Evolutionary conservation across 2,329 filamentous ascomycete species (phyloP).

Genomic region (Onygena corvina): DNA sequence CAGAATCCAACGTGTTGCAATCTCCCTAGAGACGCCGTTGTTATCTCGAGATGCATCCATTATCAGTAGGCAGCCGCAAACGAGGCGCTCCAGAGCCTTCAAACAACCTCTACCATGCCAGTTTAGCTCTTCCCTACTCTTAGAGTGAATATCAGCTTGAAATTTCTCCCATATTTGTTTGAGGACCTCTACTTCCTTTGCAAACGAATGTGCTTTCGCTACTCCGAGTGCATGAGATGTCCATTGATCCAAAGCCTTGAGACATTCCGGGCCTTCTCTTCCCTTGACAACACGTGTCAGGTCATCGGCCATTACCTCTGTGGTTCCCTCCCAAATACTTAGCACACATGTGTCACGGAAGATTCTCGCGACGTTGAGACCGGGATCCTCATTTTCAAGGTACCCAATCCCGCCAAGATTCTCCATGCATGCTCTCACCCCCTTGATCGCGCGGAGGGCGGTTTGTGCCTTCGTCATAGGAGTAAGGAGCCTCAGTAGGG

Average conservation of each 20-base stretch:
- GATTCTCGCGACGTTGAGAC: constrained; percentile 54
- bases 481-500: constrained; percentile 24
- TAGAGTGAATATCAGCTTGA: constrained; percentile 9
- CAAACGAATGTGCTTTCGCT: constrained; percentile 38
- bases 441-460: constrained; percentile 18
- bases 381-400: constrained; percentile 37
- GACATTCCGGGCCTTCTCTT: constrained; percentile 15
- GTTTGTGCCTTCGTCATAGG: constrained; percentile 26
- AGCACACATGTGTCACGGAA: constrained; percentile 53
- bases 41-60: constrained; percentile 26
- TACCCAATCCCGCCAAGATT: constrained; percentile 24
- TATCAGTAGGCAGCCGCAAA: constrained; percentile 24
- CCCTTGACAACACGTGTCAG: constrained; percentile 34
- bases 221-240: constrained; percentile 37
- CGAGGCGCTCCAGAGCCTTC: constrained; percentile 23
- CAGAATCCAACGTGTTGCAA: constrained; percentile 15
- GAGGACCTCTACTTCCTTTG: constrained; percentile 25
- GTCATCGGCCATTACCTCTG: constrained; percentile 51
- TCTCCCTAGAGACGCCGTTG: constrained; percentile 22
- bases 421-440: constrained; percentile 23
- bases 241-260: constrained; percentile 26
- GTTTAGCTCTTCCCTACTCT: constrained; percentile 22
- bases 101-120: constrained; percentile 23
- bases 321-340: constrained; percentile 60
- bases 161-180: constrained; percentile 15